A percentile compares a stretch with the other conserved stretches of the same genome.
Evolutionary conservation across 2,329 filamentous ascomycete genomes (phyloP).

Genomic region (Aureobasidium leucospermi): DNA sequence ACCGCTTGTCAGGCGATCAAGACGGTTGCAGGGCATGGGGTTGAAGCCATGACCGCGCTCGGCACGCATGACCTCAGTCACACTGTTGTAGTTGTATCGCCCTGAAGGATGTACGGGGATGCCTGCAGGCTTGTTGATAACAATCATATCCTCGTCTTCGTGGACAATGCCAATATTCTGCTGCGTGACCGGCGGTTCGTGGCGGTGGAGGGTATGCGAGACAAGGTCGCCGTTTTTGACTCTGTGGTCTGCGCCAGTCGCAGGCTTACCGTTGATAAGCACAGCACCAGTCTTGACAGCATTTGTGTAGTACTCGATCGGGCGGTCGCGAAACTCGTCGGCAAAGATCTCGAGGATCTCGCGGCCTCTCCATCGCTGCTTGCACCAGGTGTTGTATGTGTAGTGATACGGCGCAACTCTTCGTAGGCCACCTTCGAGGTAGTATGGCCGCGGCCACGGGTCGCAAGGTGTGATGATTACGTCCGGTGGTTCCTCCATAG

Average conservation of each 20-base stretch:
- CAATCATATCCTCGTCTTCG: slow-evolving; percentile 87
- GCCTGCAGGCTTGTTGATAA: slow-evolving; percentile 94
- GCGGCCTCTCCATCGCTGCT: slow-evolving; percentile 82
- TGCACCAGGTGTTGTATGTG: slow-evolving; percentile 93
- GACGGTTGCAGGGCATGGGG: slow-evolving; percentile 75
- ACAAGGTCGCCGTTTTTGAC: slow-evolving; percentile 86
- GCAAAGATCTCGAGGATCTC: slow-evolving; percentile 80
- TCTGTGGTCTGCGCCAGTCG: slow-evolving; percentile 57
- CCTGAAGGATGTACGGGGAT: slow-evolving; percentile 93
- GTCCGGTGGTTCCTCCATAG: slow-evolving; percentile 39
- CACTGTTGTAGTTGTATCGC: slow-evolving; percentile 89
- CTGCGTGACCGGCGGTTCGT: slow-evolving; percentile 86
- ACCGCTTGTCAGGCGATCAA: slow-evolving; percentile 88
- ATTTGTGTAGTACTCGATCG: slow-evolving; percentile 74
- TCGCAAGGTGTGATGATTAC: slow-evolving; percentile 48
- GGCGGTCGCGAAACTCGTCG: slow-evolving; percentile 84
- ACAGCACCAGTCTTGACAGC: slow-evolving; percentile 78
- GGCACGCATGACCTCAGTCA: slow-evolving; percentile 86
- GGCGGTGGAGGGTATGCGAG: slow-evolving; percentile 87
- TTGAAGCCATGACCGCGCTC: slow-evolving; percentile 56
- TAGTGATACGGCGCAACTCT: slow-evolving; percentile 81
- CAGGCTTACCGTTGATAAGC: slow-evolving; percentile 66
- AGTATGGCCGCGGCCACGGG: slow-evolving; percentile 66
- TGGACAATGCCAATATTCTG: slow-evolving; percentile 75
- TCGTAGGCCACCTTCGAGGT: slow-evolving; percentile 73